These are phyloP conservation scores for Kentomonas sorsogonicus DNA, from an alignment of 208 protist species.

Conservation along the genomic window DNA sequence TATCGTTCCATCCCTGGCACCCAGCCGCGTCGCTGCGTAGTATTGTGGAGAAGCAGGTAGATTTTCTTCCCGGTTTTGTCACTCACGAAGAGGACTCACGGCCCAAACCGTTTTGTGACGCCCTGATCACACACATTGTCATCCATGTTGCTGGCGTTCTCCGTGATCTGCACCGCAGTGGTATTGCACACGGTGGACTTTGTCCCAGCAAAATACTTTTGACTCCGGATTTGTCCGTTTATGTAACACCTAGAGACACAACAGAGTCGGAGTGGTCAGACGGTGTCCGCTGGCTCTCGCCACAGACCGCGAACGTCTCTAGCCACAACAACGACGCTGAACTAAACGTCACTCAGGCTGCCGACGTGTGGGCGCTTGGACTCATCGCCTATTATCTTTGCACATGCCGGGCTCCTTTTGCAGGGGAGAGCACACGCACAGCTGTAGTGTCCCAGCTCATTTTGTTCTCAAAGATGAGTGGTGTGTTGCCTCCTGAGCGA, in stretches of 20 bases:
- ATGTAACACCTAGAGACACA: constrained; percentile 7
- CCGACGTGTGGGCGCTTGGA: constrained; percentile 35
- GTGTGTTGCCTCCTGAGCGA: too few species aligned
- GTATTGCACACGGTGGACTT: constrained; percentile 23
- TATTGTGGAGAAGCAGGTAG: background rate
- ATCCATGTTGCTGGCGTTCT: constrained; percentile 14
- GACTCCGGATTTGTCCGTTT: constrained; percentile 21
- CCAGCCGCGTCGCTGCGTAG: background rate
- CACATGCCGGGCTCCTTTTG: constrained; percentile 16
- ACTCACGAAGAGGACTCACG: background rate
- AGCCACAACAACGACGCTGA: constrained; percentile 6
- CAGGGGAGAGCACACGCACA: constrained; percentile 12
- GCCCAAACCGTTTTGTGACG: constrained; percentile 8
- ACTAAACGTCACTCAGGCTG: constrained; percentile 1
- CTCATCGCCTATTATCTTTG: constrained; percentile 20
- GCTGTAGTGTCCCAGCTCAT: too few species aligned
- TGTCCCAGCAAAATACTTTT: constrained; percentile 17
- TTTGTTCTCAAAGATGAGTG: too few species aligned
- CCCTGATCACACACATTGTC: constrained; percentile 18
- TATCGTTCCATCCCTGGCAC: background rate
- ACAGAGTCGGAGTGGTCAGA: constrained; percentile 4
- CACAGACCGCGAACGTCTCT: constrained; percentile 13
- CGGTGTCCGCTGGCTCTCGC: constrained; percentile 19
- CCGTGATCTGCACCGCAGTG: constrained; percentile 13
- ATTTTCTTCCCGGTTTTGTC: constrained; percentile 4